A percentile compares a stretch with the other conserved stretches of the same genome.
phyloP scores from a whole-genome alignment of 805 yeast species.

The Wickerhamiella spandovensis region DNA sequence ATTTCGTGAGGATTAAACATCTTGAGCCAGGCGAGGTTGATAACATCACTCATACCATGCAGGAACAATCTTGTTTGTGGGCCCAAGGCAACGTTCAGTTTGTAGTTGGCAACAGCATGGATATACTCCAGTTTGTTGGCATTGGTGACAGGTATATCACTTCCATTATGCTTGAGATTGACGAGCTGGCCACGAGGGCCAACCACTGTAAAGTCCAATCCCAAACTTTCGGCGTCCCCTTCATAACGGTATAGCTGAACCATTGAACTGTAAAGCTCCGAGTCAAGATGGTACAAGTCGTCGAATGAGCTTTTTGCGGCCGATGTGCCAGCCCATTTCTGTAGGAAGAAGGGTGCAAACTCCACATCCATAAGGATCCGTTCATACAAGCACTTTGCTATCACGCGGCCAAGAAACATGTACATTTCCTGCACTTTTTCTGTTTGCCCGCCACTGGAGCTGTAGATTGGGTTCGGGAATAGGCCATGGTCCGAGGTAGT shows the following conservation, averaged over 20 bases:
- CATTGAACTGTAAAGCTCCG: conserved; percentile 49
- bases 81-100: conserved; percentile 49
- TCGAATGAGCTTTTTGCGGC: conserved; percentile 45
- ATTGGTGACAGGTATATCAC: conserved; percentile 39
- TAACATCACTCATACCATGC: conserved; percentile 55
- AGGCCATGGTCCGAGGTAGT: conserved; percentile 43
- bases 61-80: conserved; percentile 50
- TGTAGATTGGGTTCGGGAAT: conserved; percentile 27
- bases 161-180: conserved; percentile 52
- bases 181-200: conserved; percentile 29
- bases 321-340: conserved; percentile 42
- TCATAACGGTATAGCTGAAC: conserved; percentile 45
- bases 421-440: conserved; percentile 15
- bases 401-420: conserved; percentile 62
- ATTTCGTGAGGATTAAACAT: conserved; percentile 79
- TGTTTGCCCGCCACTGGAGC: neutral
- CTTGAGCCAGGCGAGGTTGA: conserved; percentile 61
- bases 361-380: conserved; percentile 65
- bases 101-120: conserved; percentile 65
- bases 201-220: conserved; percentile 50
- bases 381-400: conserved; percentile 85
- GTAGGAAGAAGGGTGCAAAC: conserved; percentile 77
- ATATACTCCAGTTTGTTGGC: conserved; percentile 59
- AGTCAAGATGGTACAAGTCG: conserved; percentile 62
- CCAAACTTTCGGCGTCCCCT: conserved; percentile 44